Conservation (phyloP, 164 flowering plant species). For the Aristolochia contorta region DNA sequence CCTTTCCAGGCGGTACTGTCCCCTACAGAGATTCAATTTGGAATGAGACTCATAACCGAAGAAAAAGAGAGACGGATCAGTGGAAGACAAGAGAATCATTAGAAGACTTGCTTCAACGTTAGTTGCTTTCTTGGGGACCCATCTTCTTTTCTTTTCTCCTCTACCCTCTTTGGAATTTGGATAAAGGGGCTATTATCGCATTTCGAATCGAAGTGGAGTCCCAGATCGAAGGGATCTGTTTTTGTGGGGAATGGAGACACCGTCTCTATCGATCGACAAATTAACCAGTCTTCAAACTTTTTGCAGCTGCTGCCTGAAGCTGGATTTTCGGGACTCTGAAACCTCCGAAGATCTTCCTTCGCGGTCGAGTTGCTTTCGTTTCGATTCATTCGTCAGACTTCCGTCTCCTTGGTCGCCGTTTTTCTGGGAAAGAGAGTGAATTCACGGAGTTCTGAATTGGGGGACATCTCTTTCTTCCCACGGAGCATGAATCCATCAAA, state of each 20-base stretch:
- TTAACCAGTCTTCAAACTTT: too few relatives aligned
- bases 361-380: too few relatives aligned
- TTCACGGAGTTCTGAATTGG: too few relatives aligned
- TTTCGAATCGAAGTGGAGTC: not conserved
- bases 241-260: not conserved
- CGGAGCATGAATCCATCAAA: too few relatives aligned
- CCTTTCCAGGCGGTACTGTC: not conserved
- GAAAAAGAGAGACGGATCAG: not conserved
- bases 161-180: slow-evolving; percentile 1
- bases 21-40: slow-evolving; percentile 2
- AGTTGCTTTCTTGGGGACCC: not conserved
- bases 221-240: not conserved
- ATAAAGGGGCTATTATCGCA: too few relatives aligned
- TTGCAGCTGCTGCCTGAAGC: too few relatives aligned
- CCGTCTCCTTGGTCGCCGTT: too few relatives aligned
- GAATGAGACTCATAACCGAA: not conserved
- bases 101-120: not conserved
- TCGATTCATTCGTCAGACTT: too few relatives aligned
- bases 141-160: not conserved
- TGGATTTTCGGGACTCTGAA: too few relatives aligned
- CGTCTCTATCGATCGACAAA: not conserved
- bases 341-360: too few relatives aligned
- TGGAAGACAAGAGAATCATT: not conserved
- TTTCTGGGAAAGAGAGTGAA: too few relatives aligned
- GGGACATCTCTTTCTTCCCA: too few relatives aligned